These are phyloP conservation scores for Saccharomyces hybrid DNA, from an alignment of 1,139 yeast genomes.

Conservation along the genomic window DNA sequence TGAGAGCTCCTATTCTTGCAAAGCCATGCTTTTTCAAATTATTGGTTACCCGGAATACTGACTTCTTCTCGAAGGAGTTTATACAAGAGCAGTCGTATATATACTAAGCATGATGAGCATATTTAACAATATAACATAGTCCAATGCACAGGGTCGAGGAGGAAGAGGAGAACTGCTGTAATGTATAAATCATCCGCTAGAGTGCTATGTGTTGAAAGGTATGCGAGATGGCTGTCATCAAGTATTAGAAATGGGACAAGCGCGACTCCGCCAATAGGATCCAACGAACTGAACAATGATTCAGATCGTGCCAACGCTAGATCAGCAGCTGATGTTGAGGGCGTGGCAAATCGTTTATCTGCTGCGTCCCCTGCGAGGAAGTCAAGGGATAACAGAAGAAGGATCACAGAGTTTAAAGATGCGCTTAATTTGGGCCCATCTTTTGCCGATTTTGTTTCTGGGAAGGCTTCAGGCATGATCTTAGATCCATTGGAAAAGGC, in stretches of 20 bases:
- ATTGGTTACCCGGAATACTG: background rate
- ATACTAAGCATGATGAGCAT: background rate
- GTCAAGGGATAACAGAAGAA: conserved; percentile 33
- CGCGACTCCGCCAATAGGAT: background rate
- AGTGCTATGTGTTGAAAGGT: background rate
- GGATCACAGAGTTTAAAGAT: conserved; percentile 61
- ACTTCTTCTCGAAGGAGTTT: background rate
- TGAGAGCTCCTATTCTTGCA: background rate
- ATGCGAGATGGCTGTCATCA: background rate
- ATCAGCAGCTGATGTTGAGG: background rate
- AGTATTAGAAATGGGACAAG: background rate
- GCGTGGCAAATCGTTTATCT: background rate
- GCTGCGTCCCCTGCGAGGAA: background rate
- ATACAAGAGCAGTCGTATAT: background rate
- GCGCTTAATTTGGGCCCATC: conserved; percentile 80
- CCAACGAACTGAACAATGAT: background rate
- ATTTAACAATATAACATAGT: background rate
- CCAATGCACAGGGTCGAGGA: background rate
- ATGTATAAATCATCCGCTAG: background rate
- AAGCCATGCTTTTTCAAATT: background rate
- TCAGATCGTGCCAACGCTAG: background rate
- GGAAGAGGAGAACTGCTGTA: background rate
- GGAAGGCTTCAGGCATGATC: conserved; percentile 61
- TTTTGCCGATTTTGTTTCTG: conserved; percentile 82
- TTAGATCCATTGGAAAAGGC: conserved; percentile 69